Evolutionary conservation across 768 basidiomycete genomes (phyloP), one percentile per base, ranked within the genome.

Genomic region (Mrakia blollopis): DNA sequence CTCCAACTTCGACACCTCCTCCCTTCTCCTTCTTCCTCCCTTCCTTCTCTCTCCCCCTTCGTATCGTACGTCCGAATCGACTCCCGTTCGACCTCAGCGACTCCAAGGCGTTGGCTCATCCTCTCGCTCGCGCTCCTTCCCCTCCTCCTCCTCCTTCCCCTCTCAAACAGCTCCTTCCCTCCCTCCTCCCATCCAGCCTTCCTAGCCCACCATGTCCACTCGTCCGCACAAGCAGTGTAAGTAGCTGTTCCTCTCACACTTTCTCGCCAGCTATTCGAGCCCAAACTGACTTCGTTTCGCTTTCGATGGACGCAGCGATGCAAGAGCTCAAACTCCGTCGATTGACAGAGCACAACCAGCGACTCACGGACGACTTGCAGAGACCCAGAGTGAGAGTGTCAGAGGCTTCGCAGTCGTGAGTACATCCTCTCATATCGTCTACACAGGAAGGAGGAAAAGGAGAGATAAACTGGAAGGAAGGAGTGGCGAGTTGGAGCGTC

Each of bases 271-370:
- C 25, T 9, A 37, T 9, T 57, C 32, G 39, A 44, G 3, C 4
- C 32, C 10, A 13, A 8, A 41, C 57, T 62, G 73, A 41, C 57
- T 21, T 74, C 25, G n/a, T 30, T 39, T 60, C 28, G 28, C 11
- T 41, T 23, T 60, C 41, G 5, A 4, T 54, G 7, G 21, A 11
- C 18, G 21, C 72, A 78, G 77, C 93, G 81, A 96, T 98, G 93
- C 92, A 92, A 70, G 95, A 97, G 88, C 91, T 97, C 83, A 97
- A 96, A 88, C 90, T 97, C 79, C 89, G 94, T 52, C 87, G 95
- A 57, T 86, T 98, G 82, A 92, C 91, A 71, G 95, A 98, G 85
- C 94, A 97, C 85, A 98, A 96, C 82, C 90, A 92, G 83, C 88
- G 95, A 79, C 84, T 97, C 82, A 87, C 90, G 81, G 95, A 97